Conservation (phyloP, 331 rosid genomes). For the Malus hybrid region DNA sequence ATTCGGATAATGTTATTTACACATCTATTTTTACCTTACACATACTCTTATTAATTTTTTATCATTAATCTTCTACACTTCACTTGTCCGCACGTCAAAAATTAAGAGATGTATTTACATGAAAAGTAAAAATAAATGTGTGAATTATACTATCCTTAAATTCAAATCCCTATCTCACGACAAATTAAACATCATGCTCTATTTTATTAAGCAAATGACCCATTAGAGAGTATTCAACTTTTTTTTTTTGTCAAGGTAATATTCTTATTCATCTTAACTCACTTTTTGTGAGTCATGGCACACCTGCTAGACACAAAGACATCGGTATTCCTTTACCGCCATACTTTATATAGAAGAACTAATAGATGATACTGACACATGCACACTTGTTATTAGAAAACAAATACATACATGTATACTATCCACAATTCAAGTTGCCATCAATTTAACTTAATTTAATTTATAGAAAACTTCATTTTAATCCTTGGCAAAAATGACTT, state of each 20-base stretch:
- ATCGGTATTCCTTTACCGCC: not conserved
- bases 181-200: not conserved
- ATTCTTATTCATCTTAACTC: conserved; percentile 4
- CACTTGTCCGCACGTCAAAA: accelerated
- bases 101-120: no score
- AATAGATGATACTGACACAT: not conserved
- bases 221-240: not conserved
- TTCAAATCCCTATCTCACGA: not conserved
- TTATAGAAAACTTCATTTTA: no score
- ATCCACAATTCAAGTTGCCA: not conserved
- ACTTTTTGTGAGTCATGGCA: not conserved
- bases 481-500: no score
- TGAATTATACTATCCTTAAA: not conserved
- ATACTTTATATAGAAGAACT: not conserved
- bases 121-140: no score
- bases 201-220: not conserved
- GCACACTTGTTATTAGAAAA: not conserved
- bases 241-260: not conserved
- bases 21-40: no score
- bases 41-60: no score
- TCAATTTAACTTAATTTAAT: not conserved
- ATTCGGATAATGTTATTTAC: no score
- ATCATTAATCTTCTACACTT: no score
- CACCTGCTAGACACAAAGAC: conserved; percentile 5
- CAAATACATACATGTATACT: not conserved